Conservation (phyloP, 2,329 filamentous ascomycete species). For the Penicillium paneum region DNA sequence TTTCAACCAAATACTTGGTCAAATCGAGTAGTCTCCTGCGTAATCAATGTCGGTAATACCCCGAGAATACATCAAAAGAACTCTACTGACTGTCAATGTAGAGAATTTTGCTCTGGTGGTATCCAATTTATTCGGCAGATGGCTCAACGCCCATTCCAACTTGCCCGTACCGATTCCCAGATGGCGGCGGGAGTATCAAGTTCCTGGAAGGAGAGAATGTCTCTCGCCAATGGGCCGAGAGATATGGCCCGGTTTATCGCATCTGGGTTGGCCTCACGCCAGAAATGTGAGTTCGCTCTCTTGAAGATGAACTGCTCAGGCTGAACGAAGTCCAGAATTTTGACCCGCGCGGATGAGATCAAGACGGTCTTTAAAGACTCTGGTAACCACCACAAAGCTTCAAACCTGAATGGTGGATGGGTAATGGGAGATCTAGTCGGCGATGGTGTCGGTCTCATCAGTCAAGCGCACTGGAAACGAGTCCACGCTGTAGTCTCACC, state of each 20-base stretch:
- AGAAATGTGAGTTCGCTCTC: slow-evolving; percentile 38
- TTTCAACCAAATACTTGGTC: background rate
- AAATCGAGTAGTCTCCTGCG: background rate
- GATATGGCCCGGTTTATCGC: slow-evolving; percentile 40
- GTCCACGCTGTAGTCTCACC: background rate
- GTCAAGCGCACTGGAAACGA: slow-evolving; percentile 13
- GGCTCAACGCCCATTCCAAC: slow-evolving; percentile 2
- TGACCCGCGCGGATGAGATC: slow-evolving; percentile 37
- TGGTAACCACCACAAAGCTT: slow-evolving; percentile 44
- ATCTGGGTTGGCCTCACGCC: slow-evolving; percentile 39
- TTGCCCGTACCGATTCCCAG: slow-evolving; percentile 27
- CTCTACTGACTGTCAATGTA: background rate
- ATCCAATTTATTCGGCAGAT: background rate
- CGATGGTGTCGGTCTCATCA: slow-evolving; percentile 45
- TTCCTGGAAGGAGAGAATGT: slow-evolving; percentile 40
- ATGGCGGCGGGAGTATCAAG: slow-evolving; percentile 44
- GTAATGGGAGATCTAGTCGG: slow-evolving; percentile 43
- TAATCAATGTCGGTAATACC: background rate
- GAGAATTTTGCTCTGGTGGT: background rate
- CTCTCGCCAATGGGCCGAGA: slow-evolving; percentile 30
- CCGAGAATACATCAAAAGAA: background rate
- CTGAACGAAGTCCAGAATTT: slow-evolving; percentile 27
- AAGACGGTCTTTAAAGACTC: slow-evolving; percentile 45
- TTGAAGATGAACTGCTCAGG: background rate
- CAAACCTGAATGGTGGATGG: slow-evolving; percentile 44